Percentiles rank a stretch among this genome's conserved stretches.
phyloP scores from a whole-genome alignment of 2,329 filamentous ascomycete species.

The Trichoderma harzianum region DNA sequence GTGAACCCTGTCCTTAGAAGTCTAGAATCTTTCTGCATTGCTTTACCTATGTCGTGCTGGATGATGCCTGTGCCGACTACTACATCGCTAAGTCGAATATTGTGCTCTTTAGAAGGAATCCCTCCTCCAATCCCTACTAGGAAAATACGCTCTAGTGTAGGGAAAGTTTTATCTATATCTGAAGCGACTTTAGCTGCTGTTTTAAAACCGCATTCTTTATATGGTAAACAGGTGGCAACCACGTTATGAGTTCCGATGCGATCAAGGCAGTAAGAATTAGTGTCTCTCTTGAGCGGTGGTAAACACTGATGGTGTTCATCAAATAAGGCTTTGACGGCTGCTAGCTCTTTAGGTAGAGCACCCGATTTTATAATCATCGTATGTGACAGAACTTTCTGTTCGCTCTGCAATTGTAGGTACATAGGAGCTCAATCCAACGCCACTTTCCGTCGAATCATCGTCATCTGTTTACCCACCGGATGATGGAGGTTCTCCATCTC shows the following conservation, averaged over 20 bases:
- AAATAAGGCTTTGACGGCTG: neutral
- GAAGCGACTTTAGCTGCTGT: neutral
- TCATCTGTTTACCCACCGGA: too few relatives aligned
- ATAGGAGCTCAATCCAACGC: neutral
- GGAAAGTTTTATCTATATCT: neutral
- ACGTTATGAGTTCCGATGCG: neutral
- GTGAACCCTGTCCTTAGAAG: neutral
- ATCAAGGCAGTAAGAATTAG: neutral
- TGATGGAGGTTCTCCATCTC: too few relatives aligned
- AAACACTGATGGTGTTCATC: neutral
- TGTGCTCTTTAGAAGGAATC: neutral
- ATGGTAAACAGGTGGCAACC: neutral
- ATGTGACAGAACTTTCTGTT: neutral
- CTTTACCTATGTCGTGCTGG: neutral
- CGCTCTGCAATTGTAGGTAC: neutral
- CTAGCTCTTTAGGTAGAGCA: neutral
- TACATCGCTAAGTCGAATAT: neutral
- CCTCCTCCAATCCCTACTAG: neutral
- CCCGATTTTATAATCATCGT: neutral
- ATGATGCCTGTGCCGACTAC: neutral
- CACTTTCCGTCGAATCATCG: too few relatives aligned
- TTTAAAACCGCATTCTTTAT: neutral
- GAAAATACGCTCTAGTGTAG: neutral
- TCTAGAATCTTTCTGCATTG: neutral
- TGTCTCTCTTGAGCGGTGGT: neutral